Percentiles rank a stretch among this genome's conserved stretches.
Conservation (phyloP, 23 red algal species). For the Agarophyton chilense region DNA sequence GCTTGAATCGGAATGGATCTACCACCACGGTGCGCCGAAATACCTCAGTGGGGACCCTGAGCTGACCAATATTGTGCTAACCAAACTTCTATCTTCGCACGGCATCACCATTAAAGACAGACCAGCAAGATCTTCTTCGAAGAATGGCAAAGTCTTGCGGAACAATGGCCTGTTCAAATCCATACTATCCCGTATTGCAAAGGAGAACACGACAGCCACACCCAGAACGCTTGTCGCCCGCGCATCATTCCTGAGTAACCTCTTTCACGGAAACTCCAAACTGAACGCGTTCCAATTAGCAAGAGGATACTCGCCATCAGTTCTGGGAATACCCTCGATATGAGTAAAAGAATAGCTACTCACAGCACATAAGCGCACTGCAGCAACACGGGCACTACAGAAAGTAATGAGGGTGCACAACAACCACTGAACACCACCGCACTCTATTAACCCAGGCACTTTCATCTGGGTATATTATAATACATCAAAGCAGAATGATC, state of each 20-base stretch:
- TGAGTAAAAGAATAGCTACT: constrained; percentile 1
- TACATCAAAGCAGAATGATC: neutral
- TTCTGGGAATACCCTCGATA: neutral
- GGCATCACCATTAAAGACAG: neutral
- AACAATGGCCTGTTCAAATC: constrained; percentile 50
- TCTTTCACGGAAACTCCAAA: constrained; percentile 20
- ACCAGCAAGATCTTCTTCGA: neutral
- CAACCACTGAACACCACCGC: neutral
- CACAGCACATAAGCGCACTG: neutral
- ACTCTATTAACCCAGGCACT: neutral
- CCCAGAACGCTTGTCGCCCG: too few species aligned
- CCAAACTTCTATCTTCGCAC: neutral
- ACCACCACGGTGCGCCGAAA: constrained; percentile 20
- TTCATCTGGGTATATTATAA: neutral
- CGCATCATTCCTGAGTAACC: constrained; percentile 19
- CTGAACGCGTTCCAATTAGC: constrained; percentile 55
- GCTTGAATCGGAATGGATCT: constrained; percentile 8
- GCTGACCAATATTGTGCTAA: neutral
- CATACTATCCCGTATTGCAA: neutral
- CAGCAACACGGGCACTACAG: neutral
- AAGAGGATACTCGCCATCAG: constrained; percentile 10
- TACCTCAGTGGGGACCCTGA: constrained; percentile 9
- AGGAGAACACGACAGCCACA: neutral
- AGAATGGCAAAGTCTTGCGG: constrained; percentile 23
- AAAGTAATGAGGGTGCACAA: neutral